phyloP scores from a whole-genome alignment of 148 eudicot genomes.

The Simmondsia chinensis region DNA sequence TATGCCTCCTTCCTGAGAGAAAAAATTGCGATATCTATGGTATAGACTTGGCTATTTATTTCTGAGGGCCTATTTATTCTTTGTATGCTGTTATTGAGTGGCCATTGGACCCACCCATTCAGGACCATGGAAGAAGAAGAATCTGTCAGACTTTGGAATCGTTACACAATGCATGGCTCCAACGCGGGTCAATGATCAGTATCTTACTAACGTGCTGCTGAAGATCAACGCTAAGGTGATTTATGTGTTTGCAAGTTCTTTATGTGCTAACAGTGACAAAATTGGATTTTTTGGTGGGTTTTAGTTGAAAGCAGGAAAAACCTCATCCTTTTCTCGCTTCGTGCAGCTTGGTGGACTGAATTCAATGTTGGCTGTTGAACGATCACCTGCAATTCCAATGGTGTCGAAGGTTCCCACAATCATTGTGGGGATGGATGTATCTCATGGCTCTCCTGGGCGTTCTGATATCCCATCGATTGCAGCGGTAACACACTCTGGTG shows the following conservation, averaged over 20 bases:
- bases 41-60: constrained; percentile 8
- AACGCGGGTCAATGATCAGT: constrained; percentile 72
- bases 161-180: constrained; percentile 91
- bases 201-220: constrained; percentile 68
- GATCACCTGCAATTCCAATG: constrained; percentile 47
- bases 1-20: constrained; percentile 89
- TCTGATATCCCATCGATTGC: constrained; percentile 82
- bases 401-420: constrained; percentile 64
- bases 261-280: too few species aligned
- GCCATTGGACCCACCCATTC: background rate
- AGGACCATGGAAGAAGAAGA: constrained; percentile 96
- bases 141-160: constrained; percentile 69
- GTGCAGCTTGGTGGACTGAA: constrained; percentile 78
- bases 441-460: constrained; percentile 72
- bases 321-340: background rate
- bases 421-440: constrained; percentile 73
- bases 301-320: background rate
- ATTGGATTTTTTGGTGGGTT: constrained; percentile 13
- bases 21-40: constrained; percentile 84
- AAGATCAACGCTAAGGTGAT: constrained; percentile 95
- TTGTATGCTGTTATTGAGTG: constrained; percentile 1
- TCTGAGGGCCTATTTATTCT: background rate
- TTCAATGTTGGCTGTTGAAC: constrained; percentile 47
- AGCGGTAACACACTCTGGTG: constrained; percentile 47
- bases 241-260: too few species aligned